phyloP scores from a whole-genome alignment of 176 grass and related monocot species.

The Typha latifolia region DNA sequence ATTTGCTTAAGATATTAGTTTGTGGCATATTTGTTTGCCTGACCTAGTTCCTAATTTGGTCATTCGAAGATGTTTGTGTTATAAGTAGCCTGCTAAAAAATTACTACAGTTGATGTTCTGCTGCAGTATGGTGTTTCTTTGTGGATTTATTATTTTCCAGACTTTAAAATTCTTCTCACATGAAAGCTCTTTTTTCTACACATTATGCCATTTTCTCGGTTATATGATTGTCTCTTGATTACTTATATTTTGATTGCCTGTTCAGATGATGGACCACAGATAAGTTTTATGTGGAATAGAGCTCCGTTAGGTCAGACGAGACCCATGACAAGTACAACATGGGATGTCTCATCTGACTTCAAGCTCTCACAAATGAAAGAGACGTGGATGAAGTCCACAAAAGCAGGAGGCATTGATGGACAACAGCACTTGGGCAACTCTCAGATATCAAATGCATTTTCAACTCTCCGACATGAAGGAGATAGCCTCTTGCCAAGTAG shows the following conservation, averaged over 20 bases:
- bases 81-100: too few relatives aligned
- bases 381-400: conserved; percentile 40
- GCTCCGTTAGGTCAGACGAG: conserved; percentile 50
- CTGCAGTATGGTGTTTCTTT: too few relatives aligned
- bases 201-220: conserved; percentile 5
- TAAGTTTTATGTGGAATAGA: conserved; percentile 54
- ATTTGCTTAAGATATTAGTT: too few relatives aligned
- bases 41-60: too few relatives aligned
- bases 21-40: too few relatives aligned
- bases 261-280: conserved; percentile 61
- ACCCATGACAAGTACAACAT: conserved; percentile 32
- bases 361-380: conserved; percentile 35
- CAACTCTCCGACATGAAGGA: conserved; percentile 11
- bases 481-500: conserved; percentile 18
- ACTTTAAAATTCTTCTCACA: too few relatives aligned
- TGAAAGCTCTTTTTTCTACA: too few relatives aligned
- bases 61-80: too few relatives aligned
- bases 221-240: too few relatives aligned
- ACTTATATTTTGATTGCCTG: conserved; percentile 3
- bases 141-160: too few relatives aligned
- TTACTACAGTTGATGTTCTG: too few relatives aligned
- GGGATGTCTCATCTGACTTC: conserved; percentile 48
- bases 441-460: conserved; percentile 7
- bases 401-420: conserved; percentile 28
- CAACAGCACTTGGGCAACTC: conserved; percentile 28